Evolutionary conservation across 371 early-diverging fungal species (phyloP).

Genomic region (Blakeslea trispora): DNA sequence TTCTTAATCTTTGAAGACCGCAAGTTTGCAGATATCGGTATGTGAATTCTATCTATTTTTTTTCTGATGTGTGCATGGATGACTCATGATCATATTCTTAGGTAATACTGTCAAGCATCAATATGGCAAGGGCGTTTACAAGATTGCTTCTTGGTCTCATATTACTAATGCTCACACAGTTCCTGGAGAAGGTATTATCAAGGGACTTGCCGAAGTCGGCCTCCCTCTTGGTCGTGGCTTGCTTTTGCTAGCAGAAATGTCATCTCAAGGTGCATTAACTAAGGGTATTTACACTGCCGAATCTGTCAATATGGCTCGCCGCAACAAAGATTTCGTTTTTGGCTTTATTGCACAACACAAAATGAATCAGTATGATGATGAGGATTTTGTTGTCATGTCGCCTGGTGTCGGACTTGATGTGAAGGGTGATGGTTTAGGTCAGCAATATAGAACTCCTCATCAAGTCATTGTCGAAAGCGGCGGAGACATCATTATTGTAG

Average conservation of each 20-base stretch:
- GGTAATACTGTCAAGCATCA: conserved; percentile 95
- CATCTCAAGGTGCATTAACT: conserved; percentile 85
- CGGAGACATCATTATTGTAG: conserved; percentile 96
- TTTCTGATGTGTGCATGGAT: no score
- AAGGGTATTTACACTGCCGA: conserved; percentile 79
- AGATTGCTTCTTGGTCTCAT: conserved; percentile 93
- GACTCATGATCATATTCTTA: conserved; percentile 19
- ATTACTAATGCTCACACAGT: conserved; percentile 94
- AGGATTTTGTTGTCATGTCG: conserved; percentile 91
- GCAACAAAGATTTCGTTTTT: conserved; percentile 86
- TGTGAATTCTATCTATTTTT: conserved; percentile 2
- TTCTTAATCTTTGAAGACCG: conserved; percentile 98
- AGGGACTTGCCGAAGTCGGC: conserved; percentile 87
- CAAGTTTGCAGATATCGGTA: conserved; percentile 94
- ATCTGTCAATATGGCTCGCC: conserved; percentile 86
- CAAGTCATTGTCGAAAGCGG: conserved; percentile 83
- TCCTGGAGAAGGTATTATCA: conserved; percentile 95
- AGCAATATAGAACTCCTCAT: conserved; percentile 91
- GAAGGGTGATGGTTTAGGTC: conserved; percentile 87
- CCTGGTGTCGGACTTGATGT: conserved; percentile 91
- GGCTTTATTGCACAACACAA: conserved; percentile 91
- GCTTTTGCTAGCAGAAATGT: conserved; percentile 96
- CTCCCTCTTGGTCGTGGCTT: conserved; percentile 79
- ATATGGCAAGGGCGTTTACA: conserved; percentile 88
- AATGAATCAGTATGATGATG: conserved; percentile 63